Conservation (phyloP, 2,329 filamentous ascomycete genomes). For the Ophiocordyceps camponoti-floridani region DNA sequence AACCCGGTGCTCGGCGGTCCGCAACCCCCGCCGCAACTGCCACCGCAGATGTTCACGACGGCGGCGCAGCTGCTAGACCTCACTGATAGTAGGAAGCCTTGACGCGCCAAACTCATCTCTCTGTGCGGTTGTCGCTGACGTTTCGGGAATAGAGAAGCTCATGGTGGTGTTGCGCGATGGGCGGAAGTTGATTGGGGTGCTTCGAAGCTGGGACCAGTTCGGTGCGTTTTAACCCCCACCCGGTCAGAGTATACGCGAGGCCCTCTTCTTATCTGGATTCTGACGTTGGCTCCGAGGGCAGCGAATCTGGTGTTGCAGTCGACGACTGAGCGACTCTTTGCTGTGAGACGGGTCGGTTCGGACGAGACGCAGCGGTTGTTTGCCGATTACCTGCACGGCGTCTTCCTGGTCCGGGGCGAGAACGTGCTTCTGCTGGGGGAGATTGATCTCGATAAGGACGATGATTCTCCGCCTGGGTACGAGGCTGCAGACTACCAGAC, state of each 20-base stretch:
- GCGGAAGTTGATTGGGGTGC: slow-evolving; percentile 78
- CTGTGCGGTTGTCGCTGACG: slow-evolving; percentile 6
- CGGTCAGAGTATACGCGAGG: neutral
- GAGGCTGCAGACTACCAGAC: slow-evolving; percentile 45
- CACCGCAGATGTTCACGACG: slow-evolving; percentile 96
- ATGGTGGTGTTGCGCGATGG: slow-evolving; percentile 84
- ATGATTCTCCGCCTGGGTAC: slow-evolving; percentile 63
- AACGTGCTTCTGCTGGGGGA: slow-evolving; percentile 93
- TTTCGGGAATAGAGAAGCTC: slow-evolving; percentile 58
- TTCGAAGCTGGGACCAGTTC: slow-evolving; percentile 96
- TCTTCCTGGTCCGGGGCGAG: slow-evolving; percentile 86
- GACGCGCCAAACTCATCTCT: neutral
- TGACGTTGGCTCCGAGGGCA: slow-evolving; percentile 16
- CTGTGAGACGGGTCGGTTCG: slow-evolving; percentile 26
- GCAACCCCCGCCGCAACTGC: slow-evolving; percentile 44
- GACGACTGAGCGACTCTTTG: slow-evolving; percentile 77
- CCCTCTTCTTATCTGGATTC: no score
- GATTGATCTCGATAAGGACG: slow-evolving; percentile 92
- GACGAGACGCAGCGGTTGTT: slow-evolving; percentile 36
- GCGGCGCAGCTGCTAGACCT: slow-evolving; percentile 89
- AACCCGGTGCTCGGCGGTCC: slow-evolving; percentile 11
- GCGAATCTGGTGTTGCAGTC: slow-evolving; percentile 91
- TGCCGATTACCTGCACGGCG: slow-evolving; percentile 68
- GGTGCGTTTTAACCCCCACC: slow-evolving; percentile 29
- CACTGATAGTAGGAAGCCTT: slow-evolving; percentile 68